Percentiles rank a stretch among this genome's conserved stretches.
phyloP scores from a whole-genome alignment of 345 rosid genomes.

The Cochlearia excelsa region DNA sequence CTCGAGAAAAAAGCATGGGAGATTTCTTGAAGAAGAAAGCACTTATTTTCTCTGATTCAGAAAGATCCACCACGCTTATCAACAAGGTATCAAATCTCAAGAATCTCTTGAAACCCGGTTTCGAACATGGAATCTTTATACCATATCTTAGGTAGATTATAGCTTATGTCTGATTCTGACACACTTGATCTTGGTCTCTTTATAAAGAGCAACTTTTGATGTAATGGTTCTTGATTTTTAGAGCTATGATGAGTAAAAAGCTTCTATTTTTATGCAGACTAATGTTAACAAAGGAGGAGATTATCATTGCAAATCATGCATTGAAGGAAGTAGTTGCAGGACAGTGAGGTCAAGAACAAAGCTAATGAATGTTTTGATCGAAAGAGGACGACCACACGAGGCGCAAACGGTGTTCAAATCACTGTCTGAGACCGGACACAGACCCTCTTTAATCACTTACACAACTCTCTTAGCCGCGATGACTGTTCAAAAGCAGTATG shows the following conservation, averaged over 20 bases:
- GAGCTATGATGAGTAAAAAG: slow-evolving; percentile 28
- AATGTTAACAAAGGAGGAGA: slow-evolving; percentile 21
- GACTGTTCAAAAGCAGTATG: slow-evolving; percentile 52
- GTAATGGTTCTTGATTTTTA: neutral
- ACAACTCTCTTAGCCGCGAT: slow-evolving; percentile 60
- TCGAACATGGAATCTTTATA: neutral
- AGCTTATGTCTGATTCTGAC: neutral
- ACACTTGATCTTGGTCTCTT: slow-evolving; percentile 1
- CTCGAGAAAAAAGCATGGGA: slow-evolving; percentile 23
- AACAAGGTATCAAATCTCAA: slow-evolving; percentile 26
- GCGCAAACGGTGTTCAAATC: slow-evolving; percentile 43
- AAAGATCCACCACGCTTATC: slow-evolving; percentile 8
- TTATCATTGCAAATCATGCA: slow-evolving; percentile 37
- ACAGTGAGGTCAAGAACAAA: slow-evolving; percentile 57
- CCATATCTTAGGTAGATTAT: neutral
- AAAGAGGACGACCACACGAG: slow-evolving; percentile 56
- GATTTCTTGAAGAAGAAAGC: slow-evolving; percentile 10
- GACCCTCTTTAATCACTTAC: slow-evolving; percentile 50
- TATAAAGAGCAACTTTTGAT: neutral
- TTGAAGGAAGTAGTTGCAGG: slow-evolving; percentile 43
- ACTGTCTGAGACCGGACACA: slow-evolving; percentile 52
- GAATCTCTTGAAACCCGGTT: neutral
- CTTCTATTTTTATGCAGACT: slow-evolving; percentile 25
- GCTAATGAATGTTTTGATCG: slow-evolving; percentile 51
- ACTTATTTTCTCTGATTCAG: neutral